These are phyloP conservation scores for Daedaleopsis nitida DNA, from an alignment of 768 basidiomycete species.

Conservation along the genomic window DNA sequence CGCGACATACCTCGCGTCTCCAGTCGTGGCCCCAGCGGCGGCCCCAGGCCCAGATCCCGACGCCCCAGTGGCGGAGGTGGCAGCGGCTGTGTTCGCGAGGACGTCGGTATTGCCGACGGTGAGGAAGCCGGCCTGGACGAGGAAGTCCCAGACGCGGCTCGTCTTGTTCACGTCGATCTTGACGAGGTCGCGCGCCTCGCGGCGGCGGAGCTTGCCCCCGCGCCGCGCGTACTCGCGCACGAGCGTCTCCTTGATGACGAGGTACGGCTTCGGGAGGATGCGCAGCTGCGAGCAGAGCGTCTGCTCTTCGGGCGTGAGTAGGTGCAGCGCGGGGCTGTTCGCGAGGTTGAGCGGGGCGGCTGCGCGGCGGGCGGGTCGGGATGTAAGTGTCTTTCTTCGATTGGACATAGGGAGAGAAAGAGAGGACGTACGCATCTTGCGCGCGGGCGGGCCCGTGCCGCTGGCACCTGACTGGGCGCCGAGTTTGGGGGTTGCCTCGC, in stretches of 20 bases:
- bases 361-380: slow-evolving; percentile 16
- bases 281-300: slow-evolving; percentile 85
- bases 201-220: slow-evolving; percentile 82
- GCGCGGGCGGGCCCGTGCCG: slow-evolving; percentile 41
- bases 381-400: not conserved
- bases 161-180: slow-evolving; percentile 96
- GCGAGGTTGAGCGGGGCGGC: slow-evolving; percentile 83
- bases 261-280: slow-evolving; percentile 93
- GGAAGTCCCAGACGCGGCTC: slow-evolving; percentile 89
- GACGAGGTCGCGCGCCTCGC: slow-evolving; percentile 88
- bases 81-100: slow-evolving; percentile 5
- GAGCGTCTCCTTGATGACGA: slow-evolving; percentile 93
- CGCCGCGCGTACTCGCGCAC: slow-evolving; percentile 91
- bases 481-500: slow-evolving; percentile 58
- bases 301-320: slow-evolving; percentile 88
- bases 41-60: not conserved
- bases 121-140: slow-evolving; percentile 82
- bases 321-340: slow-evolving; percentile 85
- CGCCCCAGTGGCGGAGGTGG: slow-evolving; percentile 1
- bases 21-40: not conserved
- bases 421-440: slow-evolving; percentile 42
- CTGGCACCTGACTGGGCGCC: slow-evolving; percentile 20
- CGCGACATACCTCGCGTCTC: not conserved
- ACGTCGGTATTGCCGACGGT: slow-evolving; percentile 48
- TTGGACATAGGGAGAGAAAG: not conserved